Evolutionary conservation across 2,329 filamentous ascomycete genomes (phyloP).

Genomic region (Verticillium zaregamsianum): DNA sequence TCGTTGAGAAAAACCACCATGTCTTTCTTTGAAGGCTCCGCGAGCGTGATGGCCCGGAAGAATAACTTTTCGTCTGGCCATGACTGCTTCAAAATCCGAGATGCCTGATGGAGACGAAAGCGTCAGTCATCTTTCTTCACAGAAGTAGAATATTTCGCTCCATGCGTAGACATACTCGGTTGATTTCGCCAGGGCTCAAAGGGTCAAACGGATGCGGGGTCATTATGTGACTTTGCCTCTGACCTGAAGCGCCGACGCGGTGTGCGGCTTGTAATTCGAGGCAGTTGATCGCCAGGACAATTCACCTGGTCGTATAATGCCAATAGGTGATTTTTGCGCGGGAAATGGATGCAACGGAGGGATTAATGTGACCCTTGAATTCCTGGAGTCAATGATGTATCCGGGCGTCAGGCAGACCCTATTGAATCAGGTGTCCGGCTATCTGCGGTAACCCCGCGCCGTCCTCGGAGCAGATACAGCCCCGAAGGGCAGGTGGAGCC

Average conservation of each 20-base stretch:
- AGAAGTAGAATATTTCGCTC: too few relatives aligned
- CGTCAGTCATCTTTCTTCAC: background rate
- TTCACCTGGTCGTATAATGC: too few relatives aligned
- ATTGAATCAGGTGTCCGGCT: background rate
- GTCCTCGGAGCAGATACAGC: background rate
- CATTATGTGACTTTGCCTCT: background rate
- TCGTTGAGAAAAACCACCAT: constrained; percentile 35
- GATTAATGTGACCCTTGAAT: too few relatives aligned
- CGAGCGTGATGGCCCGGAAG: constrained; percentile 41
- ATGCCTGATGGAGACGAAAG: background rate
- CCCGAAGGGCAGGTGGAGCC: constrained; percentile 10
- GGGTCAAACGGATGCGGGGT: constrained; percentile 9
- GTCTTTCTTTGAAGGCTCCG: constrained; percentile 38
- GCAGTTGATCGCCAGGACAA: too few relatives aligned
- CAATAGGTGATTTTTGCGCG: background rate
- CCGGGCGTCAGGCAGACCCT: background rate
- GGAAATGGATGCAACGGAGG: too few relatives aligned
- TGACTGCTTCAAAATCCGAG: constrained; percentile 1
- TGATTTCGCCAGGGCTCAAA: constrained; percentile 7
- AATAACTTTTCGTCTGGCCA: constrained; percentile 15
- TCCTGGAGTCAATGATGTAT: background rate
- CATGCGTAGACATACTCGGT: background rate
- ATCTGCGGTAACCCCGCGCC: background rate
- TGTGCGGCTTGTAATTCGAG: background rate
- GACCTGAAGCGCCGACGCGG: too few relatives aligned